A percentile compares a stretch with the other conserved stretches of the same genome.
These are phyloP conservation scores for Adansonia rubrostipa DNA, from an alignment of 441 rosid genomes.

Conservation along the genomic window DNA sequence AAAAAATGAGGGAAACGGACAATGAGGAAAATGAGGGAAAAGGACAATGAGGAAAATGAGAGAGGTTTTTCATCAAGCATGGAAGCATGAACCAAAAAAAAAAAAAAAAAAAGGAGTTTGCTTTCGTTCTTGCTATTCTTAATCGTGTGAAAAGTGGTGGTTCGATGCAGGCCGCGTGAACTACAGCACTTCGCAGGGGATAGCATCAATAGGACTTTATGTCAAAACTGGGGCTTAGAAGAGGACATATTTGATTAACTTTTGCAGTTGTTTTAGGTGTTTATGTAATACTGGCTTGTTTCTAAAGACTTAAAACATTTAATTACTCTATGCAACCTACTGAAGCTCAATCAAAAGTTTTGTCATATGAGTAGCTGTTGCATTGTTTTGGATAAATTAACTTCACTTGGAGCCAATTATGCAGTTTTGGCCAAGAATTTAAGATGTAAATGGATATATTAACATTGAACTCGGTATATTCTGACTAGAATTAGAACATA, in stretches of 20 bases:
- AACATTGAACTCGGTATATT: not conserved
- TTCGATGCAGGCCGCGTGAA: not conserved
- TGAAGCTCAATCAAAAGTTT: too few relatives aligned
- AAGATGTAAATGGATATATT: slow-evolving; percentile 7
- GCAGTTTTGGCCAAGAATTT: not conserved
- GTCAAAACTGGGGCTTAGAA: not conserved
- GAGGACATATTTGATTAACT: not conserved
- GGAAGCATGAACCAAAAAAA: too few relatives aligned
- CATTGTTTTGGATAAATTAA: too few relatives aligned
- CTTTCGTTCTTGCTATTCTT: not conserved
- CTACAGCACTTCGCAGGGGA: not conserved
- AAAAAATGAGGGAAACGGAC: not conserved
- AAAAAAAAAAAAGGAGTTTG: not conserved
- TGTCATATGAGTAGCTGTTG: too few relatives aligned
- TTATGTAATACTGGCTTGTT: not conserved
- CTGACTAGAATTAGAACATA: slow-evolving; percentile 18
- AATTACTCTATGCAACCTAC: too few relatives aligned
- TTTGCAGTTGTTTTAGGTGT: not conserved
- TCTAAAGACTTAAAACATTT: too few relatives aligned
- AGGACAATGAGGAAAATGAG: not conserved
- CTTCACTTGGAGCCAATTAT: not conserved
- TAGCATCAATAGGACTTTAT: not conserved
- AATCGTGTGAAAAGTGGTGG: not conserved
- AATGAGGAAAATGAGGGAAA: not conserved
- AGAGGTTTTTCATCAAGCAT: not conserved